Evolutionary conservation across 192 early-diverging fungal species (phyloP).

Genomic region (Entophlyctis helioformis): DNA sequence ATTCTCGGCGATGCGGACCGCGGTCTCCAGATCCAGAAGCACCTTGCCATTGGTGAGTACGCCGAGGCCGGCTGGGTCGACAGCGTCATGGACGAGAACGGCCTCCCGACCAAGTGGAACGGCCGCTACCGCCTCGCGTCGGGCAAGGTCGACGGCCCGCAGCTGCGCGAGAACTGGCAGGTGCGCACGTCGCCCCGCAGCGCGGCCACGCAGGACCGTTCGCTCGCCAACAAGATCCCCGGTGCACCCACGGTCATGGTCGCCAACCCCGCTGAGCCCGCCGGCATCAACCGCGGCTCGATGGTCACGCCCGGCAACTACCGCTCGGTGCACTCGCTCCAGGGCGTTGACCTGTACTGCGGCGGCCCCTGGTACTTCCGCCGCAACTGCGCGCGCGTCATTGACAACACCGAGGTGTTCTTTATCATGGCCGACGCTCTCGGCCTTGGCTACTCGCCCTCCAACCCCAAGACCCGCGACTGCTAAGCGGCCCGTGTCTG

Average conservation of each 20-base stretch:
- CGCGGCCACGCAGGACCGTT: neutral
- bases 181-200: neutral
- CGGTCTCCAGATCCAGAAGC: conserved; percentile 12
- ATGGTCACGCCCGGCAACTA: conserved; percentile 2
- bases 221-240: conserved; percentile 6
- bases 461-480: no score
- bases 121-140: conserved; percentile 10
- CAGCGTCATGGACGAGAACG: conserved; percentile 16
- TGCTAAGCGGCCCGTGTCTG: no score
- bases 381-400: no score
- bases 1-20: no score
- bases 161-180: conserved; percentile 17
- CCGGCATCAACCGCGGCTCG: conserved; percentile 5
- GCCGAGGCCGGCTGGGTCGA: conserved; percentile 20
- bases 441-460: conserved; percentile 13
- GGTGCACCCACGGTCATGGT: neutral
- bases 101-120: conserved; percentile 21
- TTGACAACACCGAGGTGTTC: conserved; percentile 32
- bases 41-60: conserved; percentile 13
- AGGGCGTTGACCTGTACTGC: conserved; percentile 27
- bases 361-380: conserved; percentile 6
- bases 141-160: conserved; percentile 18
- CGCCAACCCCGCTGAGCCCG: neutral
- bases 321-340: conserved; percentile 19
- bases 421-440: conserved; percentile 22